Conservation (phyloP, 2,329 filamentous ascomycete species). For the Colletotrichum coccodes region DNA sequence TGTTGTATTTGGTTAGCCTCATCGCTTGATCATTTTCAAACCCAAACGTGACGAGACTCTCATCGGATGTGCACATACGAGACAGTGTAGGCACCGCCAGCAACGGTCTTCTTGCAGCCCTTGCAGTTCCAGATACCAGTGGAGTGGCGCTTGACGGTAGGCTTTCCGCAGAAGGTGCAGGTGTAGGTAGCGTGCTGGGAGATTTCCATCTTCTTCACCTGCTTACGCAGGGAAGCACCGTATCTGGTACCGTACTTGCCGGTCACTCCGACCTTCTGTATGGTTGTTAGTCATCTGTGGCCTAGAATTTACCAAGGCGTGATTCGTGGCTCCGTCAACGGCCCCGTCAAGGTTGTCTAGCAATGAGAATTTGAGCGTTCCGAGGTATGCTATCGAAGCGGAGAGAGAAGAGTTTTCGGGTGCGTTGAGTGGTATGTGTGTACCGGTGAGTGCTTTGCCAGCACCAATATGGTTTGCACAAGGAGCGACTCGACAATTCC, state of each 20-base stretch:
- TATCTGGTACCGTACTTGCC: conserved; percentile 97
- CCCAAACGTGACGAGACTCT: too few relatives aligned
- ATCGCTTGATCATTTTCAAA: not conserved
- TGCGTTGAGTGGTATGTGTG: too few relatives aligned
- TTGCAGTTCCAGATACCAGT: conserved; percentile 98
- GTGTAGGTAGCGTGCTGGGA: conserved; percentile 97
- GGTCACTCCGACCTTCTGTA: conserved; percentile 95
- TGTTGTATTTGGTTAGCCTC: conserved; percentile 52
- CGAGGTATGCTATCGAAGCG: not conserved
- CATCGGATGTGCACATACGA: conserved; percentile 74
- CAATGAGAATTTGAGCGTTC: not conserved
- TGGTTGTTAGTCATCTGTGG: conserved; percentile 30
- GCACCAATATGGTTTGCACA: not conserved
- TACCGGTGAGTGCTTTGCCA: not conserved
- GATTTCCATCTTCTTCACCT: conserved; percentile 98
- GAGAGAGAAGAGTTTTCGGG: conserved; percentile 1
- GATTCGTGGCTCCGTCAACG: conserved; percentile 8
- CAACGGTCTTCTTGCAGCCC: conserved; percentile 89
- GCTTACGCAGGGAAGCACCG: conserved; percentile 99
- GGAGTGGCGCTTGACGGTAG: conserved; percentile 87
- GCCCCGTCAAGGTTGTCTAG: not conserved
- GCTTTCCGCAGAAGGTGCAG: conserved; percentile 99
- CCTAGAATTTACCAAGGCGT: too few relatives aligned
- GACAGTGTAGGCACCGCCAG: conserved; percentile 93
- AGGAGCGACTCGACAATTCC: not conserved